Evolutionary conservation across 1,139 yeast genomes (phyloP), one percentile per base, ranked within the genome.

Genomic region (Sugiyamaella paludigena): DNA sequence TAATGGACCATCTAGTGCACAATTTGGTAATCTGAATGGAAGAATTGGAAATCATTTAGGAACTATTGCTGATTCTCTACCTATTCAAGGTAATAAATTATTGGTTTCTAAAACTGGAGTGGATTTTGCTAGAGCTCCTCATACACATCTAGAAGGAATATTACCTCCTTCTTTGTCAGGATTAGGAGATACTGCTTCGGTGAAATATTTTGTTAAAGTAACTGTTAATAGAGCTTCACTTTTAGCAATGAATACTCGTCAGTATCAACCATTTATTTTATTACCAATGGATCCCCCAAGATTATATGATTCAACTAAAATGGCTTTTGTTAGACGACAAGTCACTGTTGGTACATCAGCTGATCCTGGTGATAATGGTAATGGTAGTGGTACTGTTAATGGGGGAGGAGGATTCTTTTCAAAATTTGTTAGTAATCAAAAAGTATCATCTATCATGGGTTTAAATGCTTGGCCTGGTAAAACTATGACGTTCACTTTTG

Each of bases 91-190:
- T 9, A 31, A 13, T 7, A 80, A 80, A 2, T 61, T 78, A 30
- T 66, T 77, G 26, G 72, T 75, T 36, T 53, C 57, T 60, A 69
- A 68, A 13, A 41, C 55, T 5, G 67, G 65, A 1, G 47, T 62
- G 24, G 68, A 64, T 46, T 56, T 55, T 40, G 61, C 61, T 16
- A 48, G 58, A 10, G 57, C 58, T 27, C 54, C 64, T 0, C 40
- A 29, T 35, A 47, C 72, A 45, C 86, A 81, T 58, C 59, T 72
- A 2, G 63, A 66, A 1, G 60, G 71, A 1, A 75, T 72, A 40
- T 64, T 82, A 34, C 87, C 87, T 2, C 87, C 88, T 0, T 73
- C 84, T 1, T 64, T 81, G 24, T 65, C 73, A 16, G 81, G 77
- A 5, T 53, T 74, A 50, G 77, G 74, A 2, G 73, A 73, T 8